Evolutionary conservation across 768 basidiomycete species (phyloP), one percentile per base, ranked within the genome.

Genomic region (Lyophyllum semitale): DNA sequence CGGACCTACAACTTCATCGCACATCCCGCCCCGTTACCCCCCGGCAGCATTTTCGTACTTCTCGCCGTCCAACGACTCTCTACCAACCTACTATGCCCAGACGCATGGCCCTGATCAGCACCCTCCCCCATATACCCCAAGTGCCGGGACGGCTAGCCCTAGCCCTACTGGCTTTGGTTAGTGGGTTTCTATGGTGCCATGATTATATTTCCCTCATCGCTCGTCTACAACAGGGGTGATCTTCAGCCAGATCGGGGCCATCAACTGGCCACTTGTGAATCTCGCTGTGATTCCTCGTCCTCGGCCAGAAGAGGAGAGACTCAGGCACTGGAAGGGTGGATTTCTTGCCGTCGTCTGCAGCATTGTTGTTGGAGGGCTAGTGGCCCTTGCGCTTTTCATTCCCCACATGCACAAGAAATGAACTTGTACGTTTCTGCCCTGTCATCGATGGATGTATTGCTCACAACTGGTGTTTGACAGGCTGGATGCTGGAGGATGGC

Each of bases 381-480:
- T 61, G 1, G 46, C 33, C 45, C n/a, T 56, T 13, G 54, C 50
- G 12, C n/a, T 54, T 22, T 7, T 56, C 27, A 26, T 58, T 22
- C 51, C 57, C 6, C 47, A 44, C 45, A 17, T 52, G 35, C 53
- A 30, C 22, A 11, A 23, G 5, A 20, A 25, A 20, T 22, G 43
- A 38, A 47, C n/a, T 23, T 25, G 27, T 44, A 40, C 35, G 53
- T 15, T 25, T 23, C 22, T 42, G 11, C 8, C 18, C 20, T 42
- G 12, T 42, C 41, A 23, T 23, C 22, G 6, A 13, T 23, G 41
- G 22, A 23, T 42, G 8, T 13, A 12, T 23, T 13, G 23, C 41
- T 42, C 20, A 42, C 41, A 12, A 15, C 30, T 12, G 4, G 8
- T 23, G 12, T 17, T 42, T 8, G 2, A 42, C 11, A 22, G 20